Base-by-base conservation (phyloP, 2,329 filamentous ascomycete genomes). In the Chaetomium olivaceum region DNA sequence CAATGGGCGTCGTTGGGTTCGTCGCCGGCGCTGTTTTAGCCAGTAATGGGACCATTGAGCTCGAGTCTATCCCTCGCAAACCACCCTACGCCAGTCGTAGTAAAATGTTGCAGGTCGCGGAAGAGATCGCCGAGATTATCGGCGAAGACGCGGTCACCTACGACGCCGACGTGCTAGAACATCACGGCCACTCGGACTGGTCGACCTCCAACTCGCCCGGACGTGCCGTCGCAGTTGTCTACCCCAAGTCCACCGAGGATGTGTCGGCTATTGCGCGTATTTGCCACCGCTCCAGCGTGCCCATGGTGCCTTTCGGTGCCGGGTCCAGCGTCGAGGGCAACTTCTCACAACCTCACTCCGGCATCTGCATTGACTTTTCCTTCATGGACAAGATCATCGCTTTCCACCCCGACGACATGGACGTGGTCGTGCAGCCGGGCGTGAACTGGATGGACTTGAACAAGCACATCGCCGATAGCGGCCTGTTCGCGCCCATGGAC, bases 401-500 rank as follows among this genome's bases (percentile, higher is more conserved):
- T 0, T 79, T 91, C 27, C 86, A 91, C 65, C 84, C 86, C 4
- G 85, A 89, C 11, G 89, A 85, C 55, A 86, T 92, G 85, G 89
- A 92, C 68, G 83, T 91, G 4, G 83, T 89, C 1, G 89, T 91
- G 1, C 88, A 91, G 71, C 87, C 89, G 3, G 91, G 90, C 0
- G 84, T 95, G 1, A 91, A 90, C 51, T 95, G 91, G 91, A 89
- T 93, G 75, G 75, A 83, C 1, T 80, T 96, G 25, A 95, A 95
- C 74, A 88, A 91, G 74, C 81, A 88, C 68, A 81, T 96, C 43
- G 80, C 80, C 6, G 81, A 86, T 39, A 83, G 90, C 55, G 88
- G 88, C 33, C 82, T 96, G 0, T 95, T 95, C 81, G 93, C 95
- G 75, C 92, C 92, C 4, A 91, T 91, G 0, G 92, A 96, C 74